Base-by-base conservation (phyloP, 1,139 yeast species). In the Blastobotrys aristatus region DNA sequence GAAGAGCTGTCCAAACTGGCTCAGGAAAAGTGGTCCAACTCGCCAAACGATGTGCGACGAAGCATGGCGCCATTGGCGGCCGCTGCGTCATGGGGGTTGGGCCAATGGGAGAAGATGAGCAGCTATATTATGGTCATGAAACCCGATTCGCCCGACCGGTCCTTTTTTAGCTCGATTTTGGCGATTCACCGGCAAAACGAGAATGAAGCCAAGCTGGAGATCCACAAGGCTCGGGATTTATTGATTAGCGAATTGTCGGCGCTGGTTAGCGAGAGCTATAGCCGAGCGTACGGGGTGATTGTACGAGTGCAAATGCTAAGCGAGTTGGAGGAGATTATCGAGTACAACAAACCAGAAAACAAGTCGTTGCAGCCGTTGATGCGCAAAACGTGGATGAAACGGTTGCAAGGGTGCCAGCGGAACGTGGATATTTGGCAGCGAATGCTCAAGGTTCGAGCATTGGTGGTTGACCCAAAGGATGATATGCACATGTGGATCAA, bases 401-500 rank as follows among this genome's bases (percentile, higher is more conserved):
- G 99, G 59, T 71, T 94, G 47, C 71, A 88, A 51, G 97, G 98
- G 1, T 89, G 97, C 63, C 98, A 92, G 67, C 77, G 95, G 59
- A 92, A 92, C 68, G 97, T 92, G 43, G 99, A 94, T 67, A 90
- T 90, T 21, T 94, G 99, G 98, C 97, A 92, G 66, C 76, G 97
- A 62, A 84, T 92, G 82, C 75, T 94, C 52, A 87, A 90, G 63
- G 96, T 92, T 1, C 76, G 98, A 49, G 94, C 97, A 0, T 73
- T 94, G 49, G 97, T 94, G 14, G 87, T 92, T 38, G 85, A 85
- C 54, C 99, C 98, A 1, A 87, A 90, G 57, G 96, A 92, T 60
- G 97, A 94, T 64, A 86, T 90, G 95, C 94, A 88, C 52, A 88
- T 90, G 80, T 89, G 97, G 97, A 92, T 94, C 58, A 90, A 92